These are phyloP conservation scores for Papilionanthe hybrid DNA, from an alignment of 116 monocot genomes.

Conservation along the genomic window DNA sequence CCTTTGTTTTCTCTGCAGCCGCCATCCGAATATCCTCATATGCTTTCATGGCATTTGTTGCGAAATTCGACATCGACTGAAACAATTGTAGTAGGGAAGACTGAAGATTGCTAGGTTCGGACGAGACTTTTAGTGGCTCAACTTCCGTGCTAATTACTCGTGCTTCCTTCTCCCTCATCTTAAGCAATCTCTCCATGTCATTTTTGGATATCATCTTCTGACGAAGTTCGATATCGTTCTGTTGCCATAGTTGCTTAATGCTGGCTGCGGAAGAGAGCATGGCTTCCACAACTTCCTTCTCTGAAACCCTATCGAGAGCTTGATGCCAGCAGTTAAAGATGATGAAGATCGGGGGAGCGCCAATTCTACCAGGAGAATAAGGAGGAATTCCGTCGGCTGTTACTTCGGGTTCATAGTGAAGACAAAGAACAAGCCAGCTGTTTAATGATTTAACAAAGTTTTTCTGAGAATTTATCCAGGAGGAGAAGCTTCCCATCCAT, in stretches of 20 bases:
- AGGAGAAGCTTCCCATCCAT: slow-evolving; percentile 58
- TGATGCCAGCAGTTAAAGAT: slow-evolving; percentile 82
- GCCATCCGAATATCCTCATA: slow-evolving; percentile 59
- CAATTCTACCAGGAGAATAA: slow-evolving; percentile 88
- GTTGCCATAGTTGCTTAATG: slow-evolving; percentile 54
- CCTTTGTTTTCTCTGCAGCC: slow-evolving; percentile 19
- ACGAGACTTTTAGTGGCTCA: slow-evolving; percentile 31
- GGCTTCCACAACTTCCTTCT: slow-evolving; percentile 54
- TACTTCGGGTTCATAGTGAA: slow-evolving; percentile 58
- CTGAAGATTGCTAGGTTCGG: slow-evolving; percentile 40
- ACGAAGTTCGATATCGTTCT: slow-evolving; percentile 24
- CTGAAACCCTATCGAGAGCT: slow-evolving; percentile 53
- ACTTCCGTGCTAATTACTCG: slow-evolving; percentile 46
- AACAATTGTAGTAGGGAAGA: slow-evolving; percentile 51
- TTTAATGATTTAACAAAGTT: slow-evolving; percentile 64
- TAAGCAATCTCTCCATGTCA: slow-evolving; percentile 35
- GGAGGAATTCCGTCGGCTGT: slow-evolving; percentile 78
- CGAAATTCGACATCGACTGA: slow-evolving; percentile 60
- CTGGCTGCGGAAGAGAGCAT: slow-evolving; percentile 42
- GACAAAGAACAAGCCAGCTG: slow-evolving; percentile 56
- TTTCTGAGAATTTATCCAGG: slow-evolving; percentile 69
- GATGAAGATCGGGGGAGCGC: slow-evolving; percentile 78
- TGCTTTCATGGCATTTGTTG: slow-evolving; percentile 37
- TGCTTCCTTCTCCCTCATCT: slow-evolving; percentile 52
- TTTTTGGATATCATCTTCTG: slow-evolving; percentile 35